Evolutionary conservation across 495 filamentous ascomycete species (phyloP), one percentile per base, ranked within the genome.

Genomic region (Astrothelium macrocarpum): DNA sequence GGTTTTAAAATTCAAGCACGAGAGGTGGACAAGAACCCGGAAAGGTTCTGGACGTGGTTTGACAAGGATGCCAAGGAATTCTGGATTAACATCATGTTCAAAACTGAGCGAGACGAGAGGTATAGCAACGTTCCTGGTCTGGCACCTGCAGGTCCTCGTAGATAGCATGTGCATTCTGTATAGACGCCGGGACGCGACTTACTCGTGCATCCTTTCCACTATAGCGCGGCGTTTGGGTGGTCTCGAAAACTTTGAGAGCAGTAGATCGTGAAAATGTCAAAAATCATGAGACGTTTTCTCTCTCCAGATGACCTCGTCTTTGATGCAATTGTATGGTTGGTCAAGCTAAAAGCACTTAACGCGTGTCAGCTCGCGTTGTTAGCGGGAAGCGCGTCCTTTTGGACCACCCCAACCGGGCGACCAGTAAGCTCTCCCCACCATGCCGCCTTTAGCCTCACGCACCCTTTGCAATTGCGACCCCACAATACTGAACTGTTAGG

Each of bases 41-140:
- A 87, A 9, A 81, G 84, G 71, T 94, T 91, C 74, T 97, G 90
- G 85, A 89, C 85, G 32, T 96, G 90, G 86, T 99, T 94, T 78
- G 95, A 97, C 78, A 85, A 87, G 66, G 94, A 99, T 76, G 83
- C 85, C 62, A 97, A 97, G 82, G 92, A 97, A 79, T 97, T 95
- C 71, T 97, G 91, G 89, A 81, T 97, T n/a, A 94, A 97, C 80
- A 82, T 99, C 60, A 90, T 97, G 82, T 99, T 97, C 79, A 92
- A 97, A 84, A 97, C 95, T 43, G 94, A 99, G 81, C 83, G 94
- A 60, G 94, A 97, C 79, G 94, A 97, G 82, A 79, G 94, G 66
- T 97, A 95, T 73, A 89, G 86, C 71, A 91, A 90, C 71, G 95
- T 96, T 60, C 94, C 94, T 12, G 94, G 94, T 28, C 77, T 97